Percentiles rank a stretch among this genome's conserved stretches.
These are phyloP conservation scores for Microcyclospora pomicola DNA, from an alignment of 2,329 filamentous ascomycete species.

Conservation along the genomic window DNA sequence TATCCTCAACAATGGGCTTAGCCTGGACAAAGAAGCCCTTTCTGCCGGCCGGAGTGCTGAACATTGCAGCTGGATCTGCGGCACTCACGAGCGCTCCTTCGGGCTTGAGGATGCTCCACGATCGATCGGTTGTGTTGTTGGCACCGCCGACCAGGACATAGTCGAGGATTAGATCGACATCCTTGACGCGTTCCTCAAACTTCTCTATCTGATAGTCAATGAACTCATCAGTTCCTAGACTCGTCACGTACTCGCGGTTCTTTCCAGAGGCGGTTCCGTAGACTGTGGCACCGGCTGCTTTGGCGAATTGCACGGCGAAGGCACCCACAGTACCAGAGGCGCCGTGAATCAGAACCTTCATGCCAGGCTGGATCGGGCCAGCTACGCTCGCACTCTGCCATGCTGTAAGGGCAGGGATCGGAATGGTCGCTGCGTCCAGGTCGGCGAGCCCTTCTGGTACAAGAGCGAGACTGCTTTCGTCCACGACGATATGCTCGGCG, in stretches of 20 bases:
- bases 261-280: conserved; percentile 2
- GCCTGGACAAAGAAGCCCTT: conserved; percentile 1
- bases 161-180: conserved; percentile 4
- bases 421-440: no score
- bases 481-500: background rate
- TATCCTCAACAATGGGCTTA: background rate
- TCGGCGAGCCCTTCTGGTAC: no score
- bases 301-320: conserved; percentile 28
- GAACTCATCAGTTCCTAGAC: conserved; percentile 3
- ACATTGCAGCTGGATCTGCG: conserved; percentile 1
- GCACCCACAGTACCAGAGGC: conserved; percentile 28
- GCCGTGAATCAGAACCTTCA: conserved; percentile 26
- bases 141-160: conserved; percentile 3
- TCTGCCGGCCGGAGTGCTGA: conserved; percentile 1
- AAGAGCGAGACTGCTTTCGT: background rate
- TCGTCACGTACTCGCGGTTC: conserved; percentile 2
- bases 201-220: conserved; percentile 3
- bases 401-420: no score
- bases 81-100: conserved; percentile 3
- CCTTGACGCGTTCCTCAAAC: conserved; percentile 2
- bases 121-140: conserved; percentile 3
- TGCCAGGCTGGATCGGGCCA: no score
- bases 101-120: conserved; percentile 2
- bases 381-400: no score
- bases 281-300: background rate